Evolutionary conservation across 1,284 basidiomycete genomes (phyloP), one percentile per base, ranked within the genome.

Genomic region (Psilocybe mexicana): DNA sequence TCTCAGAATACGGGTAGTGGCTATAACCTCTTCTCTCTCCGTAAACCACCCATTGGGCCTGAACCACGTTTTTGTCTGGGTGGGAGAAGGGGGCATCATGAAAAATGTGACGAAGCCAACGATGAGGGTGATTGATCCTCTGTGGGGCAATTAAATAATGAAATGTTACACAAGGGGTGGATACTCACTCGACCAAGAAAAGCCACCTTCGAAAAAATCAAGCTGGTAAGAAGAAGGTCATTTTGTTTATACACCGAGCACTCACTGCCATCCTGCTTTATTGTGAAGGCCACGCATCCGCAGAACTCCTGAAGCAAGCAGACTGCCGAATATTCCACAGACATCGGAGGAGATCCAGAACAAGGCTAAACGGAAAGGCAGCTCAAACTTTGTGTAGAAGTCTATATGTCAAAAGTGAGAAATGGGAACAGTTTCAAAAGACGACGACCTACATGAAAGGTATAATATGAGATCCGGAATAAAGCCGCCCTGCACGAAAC

Each of bases 11-110:
- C 85, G 76, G 57, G 76, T 78, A 3, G 85, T 80, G 1, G 81
- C 74, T 52, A 87, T 86, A 0, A 74, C 74, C 62, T 83, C 82
- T 60, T 85, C 80, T 25, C 77, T 69, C 55, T 80, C 78, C 0
- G 75, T 82, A 69, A 92, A 90, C 86, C 88, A 92, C 0, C 88
- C 87, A 33, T 85, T 84, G 0, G 83, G 83, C 33, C 86, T 72
- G 72, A 80, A 88, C 82, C 85, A 85, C 0, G 82, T 70, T 63
- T 81, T 86, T 0, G 86, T 89, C 64, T 88, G 85, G 0, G 86
- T 87, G 0, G 87, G 87, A 1, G 81, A 79, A 6, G 84, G 80
- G 0, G 87, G 87, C 87, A 91, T 87, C 63, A 78, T 75, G 73
- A 86, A 84, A 74, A 85, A 90, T 0, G 84, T 81, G 0, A 74